Evolutionary conservation across 306 rosid genomes (phyloP).

Genomic region (Rosa rugosa): DNA sequence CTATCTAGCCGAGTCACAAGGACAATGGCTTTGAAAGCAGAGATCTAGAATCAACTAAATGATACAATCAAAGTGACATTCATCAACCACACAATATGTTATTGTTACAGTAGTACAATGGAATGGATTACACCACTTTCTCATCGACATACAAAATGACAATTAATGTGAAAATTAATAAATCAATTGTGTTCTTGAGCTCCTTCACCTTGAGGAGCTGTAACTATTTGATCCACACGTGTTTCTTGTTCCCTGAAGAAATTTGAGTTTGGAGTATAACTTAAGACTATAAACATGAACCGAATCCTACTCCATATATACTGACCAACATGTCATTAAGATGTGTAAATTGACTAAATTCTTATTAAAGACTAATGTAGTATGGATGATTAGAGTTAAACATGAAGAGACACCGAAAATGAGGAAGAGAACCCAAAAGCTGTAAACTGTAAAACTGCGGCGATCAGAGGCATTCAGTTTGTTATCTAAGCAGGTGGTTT

Average conservation of each 20-base stretch:
- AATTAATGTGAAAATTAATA: background rate
- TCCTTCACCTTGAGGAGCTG: background rate
- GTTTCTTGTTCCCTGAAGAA: background rate
- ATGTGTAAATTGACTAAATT: constrained; percentile 38
- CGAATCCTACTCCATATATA: constrained; percentile 36
- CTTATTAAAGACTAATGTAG: constrained; percentile 29
- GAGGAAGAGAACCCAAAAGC: constrained; percentile 64
- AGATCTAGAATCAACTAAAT: too few species aligned
- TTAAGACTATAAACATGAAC: constrained; percentile 15
- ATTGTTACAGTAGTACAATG: background rate
- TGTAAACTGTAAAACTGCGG: constrained; percentile 44
- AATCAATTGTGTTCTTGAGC: background rate
- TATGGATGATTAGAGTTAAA: constrained; percentile 34
- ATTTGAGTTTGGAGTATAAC: constrained; percentile 2
- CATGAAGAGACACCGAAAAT: constrained; percentile 43
- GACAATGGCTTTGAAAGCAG: too few species aligned
- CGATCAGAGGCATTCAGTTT: constrained; percentile 26
- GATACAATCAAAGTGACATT: too few species aligned
- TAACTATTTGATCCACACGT: background rate
- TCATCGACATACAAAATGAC: background rate
- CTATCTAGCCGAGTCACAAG: too few species aligned
- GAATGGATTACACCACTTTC: too few species aligned
- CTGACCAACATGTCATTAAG: constrained; percentile 25
- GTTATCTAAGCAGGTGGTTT: constrained; percentile 29
- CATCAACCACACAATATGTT: background rate